Base-by-base conservation (phyloP, 352 stramenopile genomes). In the Phytophthora multivora region DNA sequence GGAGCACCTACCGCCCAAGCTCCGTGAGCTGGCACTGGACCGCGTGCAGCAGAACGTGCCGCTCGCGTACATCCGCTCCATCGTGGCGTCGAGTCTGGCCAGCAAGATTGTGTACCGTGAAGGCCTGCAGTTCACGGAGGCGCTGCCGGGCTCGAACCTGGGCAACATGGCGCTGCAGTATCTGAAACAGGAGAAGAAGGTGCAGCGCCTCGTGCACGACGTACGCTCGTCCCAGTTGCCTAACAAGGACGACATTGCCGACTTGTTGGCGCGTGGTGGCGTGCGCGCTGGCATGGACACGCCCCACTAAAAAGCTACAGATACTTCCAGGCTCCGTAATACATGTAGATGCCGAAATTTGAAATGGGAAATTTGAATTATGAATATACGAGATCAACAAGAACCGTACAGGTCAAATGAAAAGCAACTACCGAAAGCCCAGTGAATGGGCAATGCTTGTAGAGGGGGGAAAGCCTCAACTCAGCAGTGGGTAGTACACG, bases 81-180 rank as follows among this genome's bases (percentile, higher is more conserved):
- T 98, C 33, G 94, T 99, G 48, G 94, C 93, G 6, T 98, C 94
- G 21, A 97, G 88, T 52, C 73, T 99, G 28, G 97, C 97, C 42
- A 98, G 90, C 50, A 98, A 98, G 76, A 91, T 99, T 59, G 97
- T 99, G 21, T 99, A 99, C 80, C 96, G 96, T 47, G 97, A 99
- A 69, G 97, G 97, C 30, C 63, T 96, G 31, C 93, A 98, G 66
- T 99, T 99, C 77, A 96, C 98, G 10, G 89, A 98, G 59, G 81
- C 90, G n/a, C 77, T 98, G 19, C 92, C 95, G 31, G 78, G 90
- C 36, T 83, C 89, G 59, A 98, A 97, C 64, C 63, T 99, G 30
- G 94, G 88, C 33, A 83, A 87, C 59, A 87, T 98, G 57, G 92
- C 93, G n/a, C 67, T 99, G 30, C 75, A 91, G 56, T 99, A 98